Base-by-base conservation (phyloP, 805 yeast genomes). In the Lachancea dasiensis region DNA sequence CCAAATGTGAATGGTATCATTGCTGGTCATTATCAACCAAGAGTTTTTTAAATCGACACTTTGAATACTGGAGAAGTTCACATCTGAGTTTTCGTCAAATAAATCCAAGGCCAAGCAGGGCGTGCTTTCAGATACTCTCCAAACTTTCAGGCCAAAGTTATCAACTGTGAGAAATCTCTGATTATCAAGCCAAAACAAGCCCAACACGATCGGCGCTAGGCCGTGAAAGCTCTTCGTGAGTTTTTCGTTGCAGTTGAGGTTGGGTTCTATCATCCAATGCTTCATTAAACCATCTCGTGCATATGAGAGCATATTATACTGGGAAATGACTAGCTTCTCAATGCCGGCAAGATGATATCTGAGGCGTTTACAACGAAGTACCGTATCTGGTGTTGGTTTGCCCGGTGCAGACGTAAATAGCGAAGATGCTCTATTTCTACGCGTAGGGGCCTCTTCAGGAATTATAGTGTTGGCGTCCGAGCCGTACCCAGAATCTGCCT, bases 11-110 rank as follows among this genome's bases (percentile, higher is more conserved):
- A 57, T 41, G 13, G 36, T 38, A 10, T 40, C 39, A 4, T 10
- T 21, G 15, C 38, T 37, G 4, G 50, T 43, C n/a, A 58, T 29
- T 17, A 57, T 39, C 18, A 58, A 40, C 54, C 58, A 53, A 34
- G 49, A 51, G 36, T 54, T 57, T 34, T 52, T 53, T 39, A 49
- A 58, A 30, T 51, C 60, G 15, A 52, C 38, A 15, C 39, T 40
- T 4, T 28, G 41, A n/a, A 54, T 44, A 15, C 47, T 47, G 5
- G 47, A 32, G 24, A 43, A 42, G 11, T 32, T 30, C 15, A 38
- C 32, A 5, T 40, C 33, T 5, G 30, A 16, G 6, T 22, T 31
- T 18, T 36, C 41, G 13, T 31, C 36, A 31, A 50, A 50, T 6
- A 48, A 40, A 26, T 39, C 38, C 22, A 43, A 36, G 16, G 40